phyloP scores from a whole-genome alignment of 2,329 filamentous ascomycete genomes.

The Parastagonospora nodorum region DNA sequence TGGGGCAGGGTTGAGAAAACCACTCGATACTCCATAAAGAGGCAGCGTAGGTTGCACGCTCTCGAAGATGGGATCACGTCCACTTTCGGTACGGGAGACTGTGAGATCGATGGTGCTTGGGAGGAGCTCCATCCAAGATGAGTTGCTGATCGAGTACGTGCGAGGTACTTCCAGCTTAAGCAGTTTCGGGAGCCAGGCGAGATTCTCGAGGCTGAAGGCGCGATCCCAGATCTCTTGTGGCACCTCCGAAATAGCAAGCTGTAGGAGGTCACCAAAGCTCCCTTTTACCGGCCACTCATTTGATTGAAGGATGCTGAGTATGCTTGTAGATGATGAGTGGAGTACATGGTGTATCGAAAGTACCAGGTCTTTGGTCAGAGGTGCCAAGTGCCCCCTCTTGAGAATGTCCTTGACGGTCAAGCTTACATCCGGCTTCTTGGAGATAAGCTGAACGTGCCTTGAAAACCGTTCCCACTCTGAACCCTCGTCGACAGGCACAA shows the following conservation, averaged over 20 bases:
- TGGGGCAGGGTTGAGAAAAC: slow-evolving; percentile 56
- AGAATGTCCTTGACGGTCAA: slow-evolving; percentile 57
- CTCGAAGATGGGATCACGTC: slow-evolving; percentile 35
- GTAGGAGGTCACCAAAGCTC: slow-evolving; percentile 57
- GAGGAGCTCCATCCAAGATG: slow-evolving; percentile 53
- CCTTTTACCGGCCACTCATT: slow-evolving; percentile 59
- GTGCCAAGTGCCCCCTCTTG: slow-evolving; percentile 58
- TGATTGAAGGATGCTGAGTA: slow-evolving; percentile 56
- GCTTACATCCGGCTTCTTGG: slow-evolving; percentile 13
- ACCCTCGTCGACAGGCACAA: slow-evolving; percentile 45
- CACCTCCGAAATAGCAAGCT: slow-evolving; percentile 56
- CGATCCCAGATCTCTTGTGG: slow-evolving; percentile 57
- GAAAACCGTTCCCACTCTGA: slow-evolving; percentile 55
- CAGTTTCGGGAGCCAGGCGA: slow-evolving; percentile 55
- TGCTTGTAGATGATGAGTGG: slow-evolving; percentile 56
- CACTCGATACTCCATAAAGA: slow-evolving; percentile 57
- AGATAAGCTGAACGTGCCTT: slow-evolving; percentile 52
- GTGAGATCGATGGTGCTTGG: slow-evolving; percentile 58
- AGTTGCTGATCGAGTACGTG: slow-evolving; percentile 60
- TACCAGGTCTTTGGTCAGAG: slow-evolving; percentile 58
- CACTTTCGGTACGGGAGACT: slow-evolving; percentile 54
- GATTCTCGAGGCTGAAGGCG: slow-evolving; percentile 52
- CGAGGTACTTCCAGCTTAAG: slow-evolving; percentile 57
- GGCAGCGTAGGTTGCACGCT: slow-evolving; percentile 46
- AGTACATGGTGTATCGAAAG: slow-evolving; percentile 56